Evolutionary conservation across 805 yeast genomes (phyloP), one percentile per base, ranked within the genome.

Genomic region (Kodamaea kakaduensis): DNA sequence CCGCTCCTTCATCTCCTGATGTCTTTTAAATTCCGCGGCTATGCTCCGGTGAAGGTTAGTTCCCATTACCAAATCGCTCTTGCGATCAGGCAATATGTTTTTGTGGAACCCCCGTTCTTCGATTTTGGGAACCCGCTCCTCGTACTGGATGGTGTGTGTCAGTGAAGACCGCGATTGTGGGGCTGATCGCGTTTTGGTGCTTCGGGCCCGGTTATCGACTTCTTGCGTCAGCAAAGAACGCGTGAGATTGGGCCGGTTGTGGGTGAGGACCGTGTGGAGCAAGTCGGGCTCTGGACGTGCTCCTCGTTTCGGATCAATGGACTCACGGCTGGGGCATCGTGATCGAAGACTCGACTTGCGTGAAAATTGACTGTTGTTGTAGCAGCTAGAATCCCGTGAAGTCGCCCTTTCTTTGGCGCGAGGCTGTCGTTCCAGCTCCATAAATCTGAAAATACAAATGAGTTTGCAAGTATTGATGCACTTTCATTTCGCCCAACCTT

Each of bases 201-300:
- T n/a, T n/a, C n/a, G n/a, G n/a, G 38, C 31, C n/a, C 34, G 25
- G 35, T 37, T 30, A 16, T 25, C 15, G 23, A 36, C 20, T 8
- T 32, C 36, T 9, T 43, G 40, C 6, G 44, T 23, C 17, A 42
- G 41, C 14, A 36, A 28, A 7, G 47, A 43, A 8, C 43, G 19
- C 10, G 41, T 29, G 25, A 44, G 34, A 16, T 38, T 42, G 23
- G 27, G 32, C n/a, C 36, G 41, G 26, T 41, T 45, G 26, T 45
- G 41, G 34, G 33, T 33, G 21, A 40, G 37, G 14, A 45, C 42
- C 9, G 46, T 37, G 27, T 43, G 41, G 20, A 45, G 37, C n/a
- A 38, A 18, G 19, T 44, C 41, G 12, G 42, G 24, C 17, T 29
- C 20, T 14, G 27, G 27, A 7, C 32, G 16, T 8, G 21, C 20